Evolutionary conservation across 768 basidiomycete genomes (phyloP).

Genomic region (Podaxis mareebaensis): DNA sequence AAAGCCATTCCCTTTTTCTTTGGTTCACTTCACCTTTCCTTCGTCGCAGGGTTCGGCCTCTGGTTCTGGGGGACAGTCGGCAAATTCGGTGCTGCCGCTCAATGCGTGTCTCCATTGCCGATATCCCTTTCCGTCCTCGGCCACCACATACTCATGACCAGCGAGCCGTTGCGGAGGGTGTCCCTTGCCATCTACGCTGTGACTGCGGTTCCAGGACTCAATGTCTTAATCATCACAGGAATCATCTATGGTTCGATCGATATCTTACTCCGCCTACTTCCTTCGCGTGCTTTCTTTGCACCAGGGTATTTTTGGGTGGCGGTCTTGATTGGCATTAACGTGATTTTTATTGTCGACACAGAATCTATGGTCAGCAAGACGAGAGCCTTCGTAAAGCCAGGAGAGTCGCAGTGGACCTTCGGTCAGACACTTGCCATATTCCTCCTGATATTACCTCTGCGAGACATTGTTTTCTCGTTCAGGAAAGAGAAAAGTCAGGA

Average conservation of each 20-base stretch:
- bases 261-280: neutral
- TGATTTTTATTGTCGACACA: slow-evolving; percentile 11
- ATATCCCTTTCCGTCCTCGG: neutral
- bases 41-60: slow-evolving; percentile 15
- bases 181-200: slow-evolving; percentile 11
- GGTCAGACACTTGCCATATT: slow-evolving; percentile 12
- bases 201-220: slow-evolving; percentile 1
- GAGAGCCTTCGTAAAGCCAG: neutral
- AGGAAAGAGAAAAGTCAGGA: no score
- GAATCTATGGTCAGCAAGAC: slow-evolving; percentile 9
- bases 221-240: neutral
- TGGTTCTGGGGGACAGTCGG: slow-evolving; percentile 16
- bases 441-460: slow-evolving; percentile 14
- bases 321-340: slow-evolving; percentile 7
- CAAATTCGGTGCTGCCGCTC: neutral
- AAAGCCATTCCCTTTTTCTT: neutral
- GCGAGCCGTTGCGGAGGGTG: neutral
- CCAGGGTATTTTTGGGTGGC: neutral
- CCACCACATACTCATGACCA: neutral
- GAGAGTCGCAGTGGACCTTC: slow-evolving; percentile 12
- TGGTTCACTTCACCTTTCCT: slow-evolving; percentile 16
- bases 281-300: neutral
- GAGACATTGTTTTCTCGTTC: no score
- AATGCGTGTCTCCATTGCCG: neutral
- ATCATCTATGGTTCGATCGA: neutral